Percentiles rank a stretch among this genome's conserved stretches.
Conservation (phyloP, 2,329 filamentous ascomycete species). For the Pseudocercospora eumusae region DNA sequence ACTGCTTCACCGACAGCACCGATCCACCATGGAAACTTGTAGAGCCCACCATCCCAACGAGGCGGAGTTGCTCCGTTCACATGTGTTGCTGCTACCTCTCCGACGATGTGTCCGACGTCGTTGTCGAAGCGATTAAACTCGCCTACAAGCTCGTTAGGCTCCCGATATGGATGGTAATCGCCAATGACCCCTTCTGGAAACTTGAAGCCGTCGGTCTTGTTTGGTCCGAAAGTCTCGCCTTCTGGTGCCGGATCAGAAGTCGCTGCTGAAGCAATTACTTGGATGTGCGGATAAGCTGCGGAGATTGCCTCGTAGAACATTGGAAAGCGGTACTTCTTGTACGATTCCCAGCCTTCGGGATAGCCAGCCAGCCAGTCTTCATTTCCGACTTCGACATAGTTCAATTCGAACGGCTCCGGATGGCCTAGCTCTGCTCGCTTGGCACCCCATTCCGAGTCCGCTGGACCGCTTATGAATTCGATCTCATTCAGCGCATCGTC, state of each 20-base stretch:
- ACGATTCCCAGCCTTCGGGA: slow-evolving; percentile 40
- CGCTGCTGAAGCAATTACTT: slow-evolving; percentile 51
- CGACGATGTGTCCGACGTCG: slow-evolving; percentile 42
- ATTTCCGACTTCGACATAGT: slow-evolving; percentile 67
- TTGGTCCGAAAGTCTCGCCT: slow-evolving; percentile 17
- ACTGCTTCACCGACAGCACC: slow-evolving; percentile 65
- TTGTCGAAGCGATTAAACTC: slow-evolving; percentile 52
- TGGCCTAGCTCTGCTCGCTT: slow-evolving; percentile 62
- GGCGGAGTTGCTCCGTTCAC: slow-evolving; percentile 44
- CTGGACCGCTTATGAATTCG: slow-evolving; percentile 62
- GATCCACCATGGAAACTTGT: slow-evolving; percentile 50
- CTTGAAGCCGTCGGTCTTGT: slow-evolving; percentile 12
- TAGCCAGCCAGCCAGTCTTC: slow-evolving; percentile 61
- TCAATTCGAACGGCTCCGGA: slow-evolving; percentile 61
- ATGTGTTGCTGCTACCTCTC: slow-evolving; percentile 57
- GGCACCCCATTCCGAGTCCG: slow-evolving; percentile 58
- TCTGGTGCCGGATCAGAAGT: slow-evolving; percentile 24
- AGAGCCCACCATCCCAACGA: slow-evolving; percentile 38
- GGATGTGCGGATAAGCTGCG: slow-evolving; percentile 58
- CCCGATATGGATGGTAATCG: slow-evolving; percentile 40
- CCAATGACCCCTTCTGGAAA: slow-evolving; percentile 26
- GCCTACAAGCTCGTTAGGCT: slow-evolving; percentile 34
- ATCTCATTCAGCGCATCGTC: slow-evolving; percentile 64
- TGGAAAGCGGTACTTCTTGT: slow-evolving; percentile 56
- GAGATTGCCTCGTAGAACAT: slow-evolving; percentile 62